phyloP scores from a whole-genome alignment of 805 yeast species.

The Zygosaccharomyces siamensis region DNA sequence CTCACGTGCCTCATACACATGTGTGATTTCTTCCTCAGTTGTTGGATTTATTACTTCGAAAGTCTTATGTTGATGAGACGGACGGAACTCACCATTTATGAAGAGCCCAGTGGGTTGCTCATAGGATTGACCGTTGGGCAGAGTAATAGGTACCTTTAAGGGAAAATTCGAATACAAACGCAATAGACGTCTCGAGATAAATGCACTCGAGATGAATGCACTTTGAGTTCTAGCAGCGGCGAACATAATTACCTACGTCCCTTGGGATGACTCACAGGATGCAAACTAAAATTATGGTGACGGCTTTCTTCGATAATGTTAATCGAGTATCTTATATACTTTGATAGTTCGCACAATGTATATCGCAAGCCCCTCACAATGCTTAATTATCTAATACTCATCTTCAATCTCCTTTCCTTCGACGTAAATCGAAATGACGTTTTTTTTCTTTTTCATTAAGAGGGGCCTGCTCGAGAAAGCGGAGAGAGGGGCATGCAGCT shows the following conservation, averaged over 20 bases:
- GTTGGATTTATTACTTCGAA: constrained; percentile 63
- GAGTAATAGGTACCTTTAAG: constrained; percentile 44
- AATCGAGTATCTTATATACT: not conserved
- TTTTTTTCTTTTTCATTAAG: not conserved
- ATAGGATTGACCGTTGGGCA: constrained; percentile 68
- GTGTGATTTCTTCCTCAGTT: constrained; percentile 64
- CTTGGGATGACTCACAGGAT: not conserved
- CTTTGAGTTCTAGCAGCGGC: constrained; percentile 1
- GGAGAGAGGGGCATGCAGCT: constrained; percentile 1
- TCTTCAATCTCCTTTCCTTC: not conserved
- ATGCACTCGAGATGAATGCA: constrained; percentile 1
- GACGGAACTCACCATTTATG: constrained; percentile 68
- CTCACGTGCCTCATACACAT: constrained; percentile 60
- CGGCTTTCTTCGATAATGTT: not conserved
- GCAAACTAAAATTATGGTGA: too few relatives aligned
- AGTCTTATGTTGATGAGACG: constrained; percentile 53
- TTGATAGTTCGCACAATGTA: not conserved
- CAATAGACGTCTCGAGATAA: constrained; percentile 10
- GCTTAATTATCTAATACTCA: not conserved
- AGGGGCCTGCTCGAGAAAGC: not conserved
- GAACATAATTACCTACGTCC: not conserved
- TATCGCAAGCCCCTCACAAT: not conserved
- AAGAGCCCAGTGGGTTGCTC: constrained; percentile 77
- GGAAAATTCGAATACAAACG: constrained; percentile 37
- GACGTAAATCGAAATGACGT: not conserved